Evolutionary conservation across 2,329 filamentous ascomycete species (phyloP).

Genomic region (Ophiosphaerella herpotricha): DNA sequence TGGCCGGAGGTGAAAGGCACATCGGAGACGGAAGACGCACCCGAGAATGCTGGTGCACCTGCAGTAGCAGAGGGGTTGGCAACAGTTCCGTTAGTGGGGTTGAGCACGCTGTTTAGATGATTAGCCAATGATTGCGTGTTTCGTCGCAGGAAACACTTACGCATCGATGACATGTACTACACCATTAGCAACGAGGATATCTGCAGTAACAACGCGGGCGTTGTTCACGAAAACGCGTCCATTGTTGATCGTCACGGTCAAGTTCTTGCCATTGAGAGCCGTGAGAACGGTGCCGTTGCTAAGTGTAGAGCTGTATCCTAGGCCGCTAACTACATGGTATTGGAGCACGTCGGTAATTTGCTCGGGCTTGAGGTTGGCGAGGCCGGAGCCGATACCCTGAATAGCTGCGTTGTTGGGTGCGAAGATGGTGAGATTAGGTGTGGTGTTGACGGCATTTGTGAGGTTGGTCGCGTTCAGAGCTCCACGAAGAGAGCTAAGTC

Average conservation of each 20-base stretch:
- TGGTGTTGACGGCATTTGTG: conserved; percentile 48
- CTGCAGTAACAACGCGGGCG: conserved; percentile 48
- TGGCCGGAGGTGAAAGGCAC: conserved; percentile 63
- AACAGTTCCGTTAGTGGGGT: conserved; percentile 54
- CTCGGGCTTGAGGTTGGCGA: conserved; percentile 53
- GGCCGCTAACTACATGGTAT: conserved; percentile 65
- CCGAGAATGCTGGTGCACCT: conserved; percentile 58
- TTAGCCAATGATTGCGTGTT: neutral
- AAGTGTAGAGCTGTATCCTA: conserved; percentile 58
- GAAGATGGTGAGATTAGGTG: conserved; percentile 65
- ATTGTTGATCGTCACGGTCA: conserved; percentile 48
- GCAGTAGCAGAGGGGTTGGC: conserved; percentile 51
- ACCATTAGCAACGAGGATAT: conserved; percentile 52
- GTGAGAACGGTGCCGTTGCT: conserved; percentile 46
- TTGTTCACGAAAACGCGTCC: conserved; percentile 51
- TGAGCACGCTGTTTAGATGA: conserved; percentile 53
- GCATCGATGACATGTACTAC: conserved; percentile 60
- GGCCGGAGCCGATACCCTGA: conserved; percentile 58
- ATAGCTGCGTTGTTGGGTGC: conserved; percentile 66
- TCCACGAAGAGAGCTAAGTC: conserved; percentile 49
- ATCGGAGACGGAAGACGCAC: conserved; percentile 53
- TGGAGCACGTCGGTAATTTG: conserved; percentile 60
- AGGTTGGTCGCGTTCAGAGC: conserved; percentile 48
- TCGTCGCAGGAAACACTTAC: conserved; percentile 12
- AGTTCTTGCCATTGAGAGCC: conserved; percentile 43